phyloP scores from a whole-genome alignment of 2,329 filamentous ascomycete genomes.

The Helotiales sp. region DNA sequence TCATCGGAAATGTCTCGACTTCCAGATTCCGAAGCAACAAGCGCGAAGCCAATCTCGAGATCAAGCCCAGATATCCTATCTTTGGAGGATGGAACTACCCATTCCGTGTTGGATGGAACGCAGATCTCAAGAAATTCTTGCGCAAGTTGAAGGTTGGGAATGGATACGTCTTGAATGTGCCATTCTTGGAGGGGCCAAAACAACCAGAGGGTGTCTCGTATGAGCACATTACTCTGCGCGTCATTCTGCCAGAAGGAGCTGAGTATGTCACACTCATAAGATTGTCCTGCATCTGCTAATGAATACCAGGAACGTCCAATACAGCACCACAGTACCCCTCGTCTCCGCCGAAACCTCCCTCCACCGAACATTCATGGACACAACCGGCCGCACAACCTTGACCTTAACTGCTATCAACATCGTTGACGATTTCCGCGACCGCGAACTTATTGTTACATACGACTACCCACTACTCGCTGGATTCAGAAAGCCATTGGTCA shows the following conservation, averaged over 20 bases:
- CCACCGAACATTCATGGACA: conserved; percentile 94
- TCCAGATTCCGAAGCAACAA: conserved; percentile 79
- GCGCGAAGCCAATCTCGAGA: conserved; percentile 79
- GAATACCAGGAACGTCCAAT: conserved; percentile 70
- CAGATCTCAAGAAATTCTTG: conserved; percentile 75
- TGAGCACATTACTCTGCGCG: conserved; percentile 73
- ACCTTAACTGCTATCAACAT: conserved; percentile 81
- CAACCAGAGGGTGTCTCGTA: conserved; percentile 85
- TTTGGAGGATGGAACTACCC: conserved; percentile 99
- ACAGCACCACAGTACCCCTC: conserved; percentile 72
- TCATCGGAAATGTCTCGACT: conserved; percentile 95
- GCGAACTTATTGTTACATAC: conserved; percentile 83
- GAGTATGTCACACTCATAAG: conserved; percentile 59
- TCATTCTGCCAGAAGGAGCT: conserved; percentile 90
- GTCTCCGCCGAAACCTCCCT: conserved; percentile 57
- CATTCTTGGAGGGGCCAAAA: conserved; percentile 91
- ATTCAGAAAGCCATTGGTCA: conserved; percentile 82
- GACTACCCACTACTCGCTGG: conserved; percentile 74
- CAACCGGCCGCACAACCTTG: conserved; percentile 80
- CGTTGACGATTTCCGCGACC: conserved; percentile 85
- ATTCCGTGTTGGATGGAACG: conserved; percentile 96
- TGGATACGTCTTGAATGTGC: conserved; percentile 83
- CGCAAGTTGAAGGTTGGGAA: conserved; percentile 61
- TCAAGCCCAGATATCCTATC: conserved; percentile 92
- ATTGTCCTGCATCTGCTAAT: conserved; percentile 48